phyloP scores from a whole-genome alignment of 75 land plant species.

The Picea sitchensis region DNA sequence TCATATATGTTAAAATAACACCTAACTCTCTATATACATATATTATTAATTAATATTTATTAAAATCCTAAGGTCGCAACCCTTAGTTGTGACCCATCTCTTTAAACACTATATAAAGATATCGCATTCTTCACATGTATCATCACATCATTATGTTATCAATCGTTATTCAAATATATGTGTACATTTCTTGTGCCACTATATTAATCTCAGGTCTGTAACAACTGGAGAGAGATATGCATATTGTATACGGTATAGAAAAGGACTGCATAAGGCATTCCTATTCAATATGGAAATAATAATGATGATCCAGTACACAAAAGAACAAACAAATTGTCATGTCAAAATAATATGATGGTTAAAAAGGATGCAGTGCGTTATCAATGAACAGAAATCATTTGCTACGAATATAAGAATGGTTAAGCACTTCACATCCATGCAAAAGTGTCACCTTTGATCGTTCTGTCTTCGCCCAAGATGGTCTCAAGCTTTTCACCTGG shows the following conservation, averaged over 20 bases:
- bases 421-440: background rate
- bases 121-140: no score
- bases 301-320: background rate
- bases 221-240: background rate
- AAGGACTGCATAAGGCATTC: background rate
- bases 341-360: background rate
- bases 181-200: no score
- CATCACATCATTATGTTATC: no score
- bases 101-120: no score
- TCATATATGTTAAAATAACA: no score
- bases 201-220: no score
- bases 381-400: background rate
- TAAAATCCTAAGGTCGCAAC: no score
- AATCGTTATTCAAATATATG: no score
- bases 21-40: no score
- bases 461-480: conserved; percentile 27
- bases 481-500: conserved; percentile 33
- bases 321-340: background rate
- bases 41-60: no score
- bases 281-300: background rate
- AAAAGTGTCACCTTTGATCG: conserved; percentile 33
- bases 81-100: no score
- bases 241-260: background rate
- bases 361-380: background rate
- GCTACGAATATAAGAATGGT: background rate